Evolutionary conservation across 306 rosid genomes (phyloP), one percentile per base, ranked within the genome.

Genomic region (Cucurbita argyrosperma): DNA sequence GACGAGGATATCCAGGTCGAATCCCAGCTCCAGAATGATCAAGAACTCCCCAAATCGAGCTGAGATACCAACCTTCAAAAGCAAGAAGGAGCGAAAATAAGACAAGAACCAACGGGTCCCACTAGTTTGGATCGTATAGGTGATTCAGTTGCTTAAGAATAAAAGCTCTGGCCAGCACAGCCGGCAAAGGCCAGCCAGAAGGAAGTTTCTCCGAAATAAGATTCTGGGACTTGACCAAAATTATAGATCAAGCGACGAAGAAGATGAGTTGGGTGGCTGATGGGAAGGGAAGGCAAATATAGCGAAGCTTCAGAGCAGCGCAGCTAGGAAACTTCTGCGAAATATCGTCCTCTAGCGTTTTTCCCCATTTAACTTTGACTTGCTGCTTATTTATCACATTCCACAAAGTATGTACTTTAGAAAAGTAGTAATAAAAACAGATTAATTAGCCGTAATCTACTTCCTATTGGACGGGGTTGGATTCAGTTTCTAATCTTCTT

Each of bases 251-350:
- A 52, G 49, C 46, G 39, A 54, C 0, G 53, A 55, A 72, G 50
- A 72, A 54, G 42, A 54, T 16, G 65, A 72, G 64, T 19, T 72
- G 62, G 61, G 37, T 50, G 47, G 47, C 30, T 59, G 45, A 52
- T 54, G n/a, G 64, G 26, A 54, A 30, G 38, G 12, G 52, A 38
- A 72, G 63, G 64, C 7, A 55, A 55, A 72, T 37, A 72, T 42
- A 55, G 23, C 51, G 30, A 51, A 43, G 11, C 37, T 37, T 5
- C 5, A 21, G 18, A 39, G 51, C 18, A 38, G 64, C 39, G 1
- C 18, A 38, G 64, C 39, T 1, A 72, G 76, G 76, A 72, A 72
- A 38, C 76, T 72, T 72, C 76, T 72, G 76, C 76, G 76, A 72
- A 72, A 72, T 40, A 50, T 70, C 74, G 60, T 55, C 76, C 52